These are phyloP conservation scores for Platanthera zijinensis DNA, from an alignment of 106 monocot genomes.

Conservation along the genomic window DNA sequence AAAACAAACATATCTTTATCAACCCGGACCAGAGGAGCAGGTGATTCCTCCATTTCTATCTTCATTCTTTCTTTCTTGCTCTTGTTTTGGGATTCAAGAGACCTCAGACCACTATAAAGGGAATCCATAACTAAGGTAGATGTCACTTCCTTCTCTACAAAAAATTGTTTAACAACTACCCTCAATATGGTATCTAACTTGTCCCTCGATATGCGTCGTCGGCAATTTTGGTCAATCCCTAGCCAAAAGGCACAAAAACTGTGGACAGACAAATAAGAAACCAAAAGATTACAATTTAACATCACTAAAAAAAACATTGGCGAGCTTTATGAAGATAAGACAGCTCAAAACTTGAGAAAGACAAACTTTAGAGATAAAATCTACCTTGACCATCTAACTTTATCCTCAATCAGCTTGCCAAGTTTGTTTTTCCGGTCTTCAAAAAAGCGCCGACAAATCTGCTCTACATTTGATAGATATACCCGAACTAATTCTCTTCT, in stretches of 20 bases:
- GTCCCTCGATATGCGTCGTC: constrained; percentile 59
- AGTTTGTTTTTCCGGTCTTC: constrained; percentile 79
- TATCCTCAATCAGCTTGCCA: constrained; percentile 70
- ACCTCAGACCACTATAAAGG: constrained; percentile 80
- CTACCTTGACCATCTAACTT: constrained; percentile 79
- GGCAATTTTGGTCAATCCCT: constrained; percentile 48
- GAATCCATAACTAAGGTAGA: constrained; percentile 98
- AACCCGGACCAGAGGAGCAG: constrained; percentile 51
- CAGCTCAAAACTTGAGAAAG: background rate
- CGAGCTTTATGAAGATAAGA: background rate
- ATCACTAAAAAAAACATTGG: background rate
- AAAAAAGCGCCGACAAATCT: constrained; percentile 72
- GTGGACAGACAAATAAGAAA: background rate
- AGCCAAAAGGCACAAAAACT: constrained; percentile 89
- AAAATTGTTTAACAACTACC: constrained; percentile 81
- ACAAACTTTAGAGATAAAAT: background rate
- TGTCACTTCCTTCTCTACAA: constrained; percentile 94
- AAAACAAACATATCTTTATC: constrained; percentile 79
- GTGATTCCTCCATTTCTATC: constrained; percentile 42
- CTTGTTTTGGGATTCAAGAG: constrained; percentile 73
- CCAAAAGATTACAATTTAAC: background rate
- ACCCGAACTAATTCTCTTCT: constrained; percentile 84
- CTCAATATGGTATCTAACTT: constrained; percentile 68
- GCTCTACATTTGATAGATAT: constrained; percentile 82
- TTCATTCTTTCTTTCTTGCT: constrained; percentile 34